Evolutionary conservation across 495 filamentous ascomycete species (phyloP).

Genomic region (Neurospora intermedia): DNA sequence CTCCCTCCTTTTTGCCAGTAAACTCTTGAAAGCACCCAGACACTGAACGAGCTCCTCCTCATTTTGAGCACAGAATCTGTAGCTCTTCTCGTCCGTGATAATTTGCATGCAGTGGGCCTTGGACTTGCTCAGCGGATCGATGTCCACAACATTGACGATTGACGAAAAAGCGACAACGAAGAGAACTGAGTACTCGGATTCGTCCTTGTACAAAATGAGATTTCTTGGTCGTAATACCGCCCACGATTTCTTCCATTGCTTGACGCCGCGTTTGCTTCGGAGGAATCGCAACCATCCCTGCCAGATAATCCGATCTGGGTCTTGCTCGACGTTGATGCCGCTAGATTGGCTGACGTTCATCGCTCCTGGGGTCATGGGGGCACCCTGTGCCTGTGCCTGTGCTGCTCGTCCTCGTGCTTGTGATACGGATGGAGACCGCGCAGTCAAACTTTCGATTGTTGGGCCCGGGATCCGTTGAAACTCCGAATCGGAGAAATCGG

Average conservation of each 20-base stretch:
- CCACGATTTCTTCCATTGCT: constrained; percentile 93
- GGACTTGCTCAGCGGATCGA: constrained; percentile 74
- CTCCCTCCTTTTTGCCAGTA: constrained; percentile 60
- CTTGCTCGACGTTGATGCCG: constrained; percentile 38
- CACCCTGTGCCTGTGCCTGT: constrained; percentile 2
- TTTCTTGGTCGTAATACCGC: constrained; percentile 80
- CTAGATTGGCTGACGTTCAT: constrained; percentile 49
- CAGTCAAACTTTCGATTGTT: constrained; percentile 34
- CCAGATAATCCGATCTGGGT: constrained; percentile 71
- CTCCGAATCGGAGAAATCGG: constrained; percentile 79
- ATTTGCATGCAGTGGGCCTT: constrained; percentile 85
- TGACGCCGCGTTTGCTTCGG: constrained; percentile 74
- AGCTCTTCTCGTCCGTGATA: constrained; percentile 88
- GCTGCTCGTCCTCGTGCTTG: constrained; percentile 2
- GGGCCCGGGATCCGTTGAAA: constrained; percentile 26
- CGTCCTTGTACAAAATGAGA: constrained; percentile 86
- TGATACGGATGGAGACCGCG: constrained; percentile 20
- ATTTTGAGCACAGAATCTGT: constrained; percentile 70
- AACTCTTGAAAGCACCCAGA: constrained; percentile 82
- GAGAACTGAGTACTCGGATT: constrained; percentile 77
- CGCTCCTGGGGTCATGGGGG: constrained; percentile 17
- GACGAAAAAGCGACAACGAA: constrained; percentile 70
- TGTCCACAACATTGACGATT: constrained; percentile 86
- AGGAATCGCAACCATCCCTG: constrained; percentile 84
- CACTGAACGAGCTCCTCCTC: constrained; percentile 79